A percentile compares a stretch with the other conserved stretches of the same genome.
These are phyloP conservation scores for Escovopsis sp. DNA, from an alignment of 2,329 filamentous ascomycete genomes.

Conservation along the genomic window DNA sequence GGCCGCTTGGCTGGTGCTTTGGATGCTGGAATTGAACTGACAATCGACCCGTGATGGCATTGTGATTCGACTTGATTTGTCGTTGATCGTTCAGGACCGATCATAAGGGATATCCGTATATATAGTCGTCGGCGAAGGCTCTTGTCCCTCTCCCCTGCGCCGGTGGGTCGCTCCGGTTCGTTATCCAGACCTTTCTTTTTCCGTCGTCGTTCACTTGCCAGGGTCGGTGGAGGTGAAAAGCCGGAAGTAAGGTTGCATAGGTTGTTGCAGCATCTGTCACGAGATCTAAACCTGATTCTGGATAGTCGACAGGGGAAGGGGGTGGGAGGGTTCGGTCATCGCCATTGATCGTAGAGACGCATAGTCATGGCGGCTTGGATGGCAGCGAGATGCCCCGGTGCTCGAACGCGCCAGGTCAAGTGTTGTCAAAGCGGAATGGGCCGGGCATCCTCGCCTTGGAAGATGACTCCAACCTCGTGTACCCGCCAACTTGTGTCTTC, in stretches of 20 bases:
- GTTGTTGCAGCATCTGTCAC: background rate
- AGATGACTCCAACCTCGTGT: background rate
- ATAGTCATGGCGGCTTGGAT: background rate
- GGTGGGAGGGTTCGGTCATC: background rate
- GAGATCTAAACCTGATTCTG: background rate
- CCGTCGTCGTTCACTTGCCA: background rate
- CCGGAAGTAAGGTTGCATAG: background rate
- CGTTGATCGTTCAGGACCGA: constrained; percentile 3
- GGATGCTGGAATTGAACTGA: background rate
- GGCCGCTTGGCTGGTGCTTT: background rate
- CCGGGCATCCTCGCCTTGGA: background rate
- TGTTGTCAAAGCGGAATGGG: background rate
- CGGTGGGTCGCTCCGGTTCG: background rate
- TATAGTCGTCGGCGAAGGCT: background rate
- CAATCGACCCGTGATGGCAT: background rate
- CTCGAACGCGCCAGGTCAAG: background rate
- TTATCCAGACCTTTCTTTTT: background rate
- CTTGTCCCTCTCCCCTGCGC: background rate
- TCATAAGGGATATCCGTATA: background rate
- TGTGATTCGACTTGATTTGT: background rate
- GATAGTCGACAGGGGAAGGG: background rate
- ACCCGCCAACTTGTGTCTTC: background rate
- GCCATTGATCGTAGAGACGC: background rate
- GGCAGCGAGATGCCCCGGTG: background rate
- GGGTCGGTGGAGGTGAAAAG: background rate